Conservation (phyloP, 2,329 filamentous ascomycete genomes). For the Calcarisporium arbuscula region DNA sequence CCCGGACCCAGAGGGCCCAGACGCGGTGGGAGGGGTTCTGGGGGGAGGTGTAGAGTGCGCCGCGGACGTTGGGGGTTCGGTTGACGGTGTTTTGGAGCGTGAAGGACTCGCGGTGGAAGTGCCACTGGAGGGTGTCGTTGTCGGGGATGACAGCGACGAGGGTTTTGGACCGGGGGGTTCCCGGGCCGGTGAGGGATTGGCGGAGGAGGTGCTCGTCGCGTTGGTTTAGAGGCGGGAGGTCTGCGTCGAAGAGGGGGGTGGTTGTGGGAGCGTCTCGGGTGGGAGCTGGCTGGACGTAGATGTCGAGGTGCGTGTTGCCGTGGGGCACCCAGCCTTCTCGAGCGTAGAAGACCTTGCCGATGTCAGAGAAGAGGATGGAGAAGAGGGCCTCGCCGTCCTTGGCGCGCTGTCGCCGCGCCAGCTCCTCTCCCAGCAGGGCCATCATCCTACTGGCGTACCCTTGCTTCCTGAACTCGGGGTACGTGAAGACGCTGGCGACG, state of each 20-base stretch:
- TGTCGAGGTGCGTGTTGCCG: conserved; percentile 63
- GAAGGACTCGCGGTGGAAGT: conserved; percentile 70
- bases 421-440: conserved; percentile 48
- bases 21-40: conserved; percentile 47
- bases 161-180: conserved; percentile 18
- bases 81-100: conserved; percentile 59
- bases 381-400: conserved; percentile 43
- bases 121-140: conserved; percentile 44
- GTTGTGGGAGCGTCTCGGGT: conserved; percentile 13
- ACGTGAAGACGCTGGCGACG: conserved; percentile 74
- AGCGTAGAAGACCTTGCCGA: conserved; percentile 77
- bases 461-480: conserved; percentile 57
- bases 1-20: conserved; percentile 69
- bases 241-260: conserved; percentile 47
- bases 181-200: conserved; percentile 17
- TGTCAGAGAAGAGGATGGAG: conserved; percentile 80
- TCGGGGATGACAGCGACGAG: conserved; percentile 27
- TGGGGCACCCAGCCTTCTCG: conserved; percentile 71
- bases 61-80: conserved; percentile 53
- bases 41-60: conserved; percentile 55
- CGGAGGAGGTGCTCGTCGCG: conserved; percentile 60
- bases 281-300: conserved; percentile 31
- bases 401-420: conserved; percentile 23
- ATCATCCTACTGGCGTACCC: conserved; percentile 78
- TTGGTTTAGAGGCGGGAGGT: conserved; percentile 55